Conservation (phyloP, 2,329 filamentous ascomycete species). For the Xylaria sp. region DNA sequence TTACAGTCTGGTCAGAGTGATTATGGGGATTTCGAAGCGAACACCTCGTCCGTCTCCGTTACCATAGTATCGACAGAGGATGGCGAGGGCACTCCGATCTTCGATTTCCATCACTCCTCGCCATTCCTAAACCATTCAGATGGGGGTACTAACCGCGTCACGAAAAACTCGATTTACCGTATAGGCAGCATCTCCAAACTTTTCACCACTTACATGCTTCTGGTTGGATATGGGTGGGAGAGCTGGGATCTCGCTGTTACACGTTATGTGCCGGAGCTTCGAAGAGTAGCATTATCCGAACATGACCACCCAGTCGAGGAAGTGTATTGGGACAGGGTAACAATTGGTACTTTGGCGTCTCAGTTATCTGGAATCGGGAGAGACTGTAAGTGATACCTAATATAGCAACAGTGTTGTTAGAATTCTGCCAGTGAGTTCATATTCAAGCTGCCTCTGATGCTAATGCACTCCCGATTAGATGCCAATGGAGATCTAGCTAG, state of each 20-base stretch:
- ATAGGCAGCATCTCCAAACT: slow-evolving; percentile 35
- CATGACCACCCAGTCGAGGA: slow-evolving; percentile 7
- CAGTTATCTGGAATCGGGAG: slow-evolving; percentile 28
- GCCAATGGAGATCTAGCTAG: slow-evolving; percentile 18
- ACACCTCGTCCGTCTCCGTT: slow-evolving; percentile 28
- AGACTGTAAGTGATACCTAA: slow-evolving; percentile 18
- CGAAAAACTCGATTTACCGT: slow-evolving; percentile 30
- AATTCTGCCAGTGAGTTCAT: background rate
- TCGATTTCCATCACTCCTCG: slow-evolving; percentile 31
- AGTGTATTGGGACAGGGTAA: slow-evolving; percentile 20
- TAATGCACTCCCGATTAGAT: slow-evolving; percentile 13
- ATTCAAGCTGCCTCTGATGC: background rate
- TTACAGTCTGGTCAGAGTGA: slow-evolving; percentile 20
- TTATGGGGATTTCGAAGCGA: slow-evolving; percentile 28
- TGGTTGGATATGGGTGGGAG: slow-evolving; percentile 26
- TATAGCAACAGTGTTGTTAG: background rate
- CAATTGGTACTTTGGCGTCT: slow-evolving; percentile 22
- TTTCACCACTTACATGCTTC: slow-evolving; percentile 24
- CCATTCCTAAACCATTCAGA: slow-evolving; percentile 23
- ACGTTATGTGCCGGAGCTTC: slow-evolving; percentile 24
- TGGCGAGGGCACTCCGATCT: slow-evolving; percentile 21
- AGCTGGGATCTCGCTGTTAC: slow-evolving; percentile 26
- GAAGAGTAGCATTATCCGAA: background rate
- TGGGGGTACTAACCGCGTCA: slow-evolving; percentile 10
- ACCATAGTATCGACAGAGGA: slow-evolving; percentile 22